Evolutionary conservation across 345 rosid genomes (phyloP).

Genomic region (Citrus hindsii): DNA sequence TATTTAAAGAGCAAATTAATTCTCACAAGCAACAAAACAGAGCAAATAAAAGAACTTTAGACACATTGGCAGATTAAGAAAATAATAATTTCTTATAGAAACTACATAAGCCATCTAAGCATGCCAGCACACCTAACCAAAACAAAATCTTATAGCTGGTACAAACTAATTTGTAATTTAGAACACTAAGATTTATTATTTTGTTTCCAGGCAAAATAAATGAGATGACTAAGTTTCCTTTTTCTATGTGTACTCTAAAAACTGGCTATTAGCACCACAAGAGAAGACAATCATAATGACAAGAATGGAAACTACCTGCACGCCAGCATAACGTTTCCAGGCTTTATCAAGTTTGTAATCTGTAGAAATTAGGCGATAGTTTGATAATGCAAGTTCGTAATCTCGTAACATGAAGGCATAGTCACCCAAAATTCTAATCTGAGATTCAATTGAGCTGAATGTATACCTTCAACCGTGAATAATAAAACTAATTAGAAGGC

Average conservation of each 20-base stretch:
- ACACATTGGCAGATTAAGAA: constrained; percentile 1
- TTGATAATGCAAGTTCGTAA: constrained; percentile 92
- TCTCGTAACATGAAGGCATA: constrained; percentile 97
- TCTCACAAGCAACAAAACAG: not conserved
- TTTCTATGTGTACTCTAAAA: not conserved
- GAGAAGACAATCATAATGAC: not conserved
- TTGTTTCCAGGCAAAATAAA: not conserved
- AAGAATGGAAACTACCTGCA: constrained; percentile 63
- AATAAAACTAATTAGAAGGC: constrained; percentile 21
- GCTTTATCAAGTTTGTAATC: constrained; percentile 99
- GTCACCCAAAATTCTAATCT: constrained; percentile 91
- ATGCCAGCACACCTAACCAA: not conserved
- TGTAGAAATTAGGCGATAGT: constrained; percentile 89
- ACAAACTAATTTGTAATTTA: not conserved
- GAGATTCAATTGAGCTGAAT: constrained; percentile 85
- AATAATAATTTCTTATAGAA: not conserved
- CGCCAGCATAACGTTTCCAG: constrained; percentile 97
- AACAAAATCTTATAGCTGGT: not conserved
- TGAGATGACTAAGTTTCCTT: not conserved
- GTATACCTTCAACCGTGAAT: constrained; percentile 72
- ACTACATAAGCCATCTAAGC: not conserved
- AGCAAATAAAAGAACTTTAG: not conserved
- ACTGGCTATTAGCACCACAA: not conserved
- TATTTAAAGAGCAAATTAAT: not conserved
- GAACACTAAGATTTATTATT: not conserved